These are phyloP conservation scores for Thalassiosira mediterranea DNA, from an alignment of 352 stramenopile genomes.

Conservation along the genomic window DNA sequence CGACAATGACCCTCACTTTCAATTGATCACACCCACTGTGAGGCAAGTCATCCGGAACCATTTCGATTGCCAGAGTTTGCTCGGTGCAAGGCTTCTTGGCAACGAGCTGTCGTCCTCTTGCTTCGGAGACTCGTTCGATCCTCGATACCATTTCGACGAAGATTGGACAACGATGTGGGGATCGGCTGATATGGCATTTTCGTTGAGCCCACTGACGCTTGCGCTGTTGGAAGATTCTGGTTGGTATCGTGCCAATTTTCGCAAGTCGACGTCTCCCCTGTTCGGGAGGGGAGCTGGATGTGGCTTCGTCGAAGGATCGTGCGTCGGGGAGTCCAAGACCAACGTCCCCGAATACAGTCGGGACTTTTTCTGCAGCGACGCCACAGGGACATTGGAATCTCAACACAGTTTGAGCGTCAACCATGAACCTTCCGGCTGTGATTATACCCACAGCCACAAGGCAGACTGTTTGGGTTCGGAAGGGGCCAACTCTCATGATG, in stretches of 20 bases:
- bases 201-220: conserved; percentile 46
- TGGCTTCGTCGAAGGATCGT: conserved; percentile 45
- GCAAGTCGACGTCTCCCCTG: conserved; percentile 32
- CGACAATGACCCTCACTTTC: conserved; percentile 13
- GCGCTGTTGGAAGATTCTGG: conserved; percentile 59
- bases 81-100: conserved; percentile 33
- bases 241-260: conserved; percentile 60
- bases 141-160: conserved; percentile 52
- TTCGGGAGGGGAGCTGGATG: conserved; percentile 51
- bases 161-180: conserved; percentile 18
- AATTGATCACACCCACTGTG: conserved; percentile 43
- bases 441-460: conserved; percentile 56
- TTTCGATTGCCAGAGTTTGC: conserved; percentile 52
- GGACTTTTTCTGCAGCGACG: conserved; percentile 46
- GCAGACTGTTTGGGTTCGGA: conserved; percentile 30
- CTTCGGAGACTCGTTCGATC: conserved; percentile 54
- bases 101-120: conserved; percentile 24
- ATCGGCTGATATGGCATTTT: conserved; percentile 44
- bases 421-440: conserved; percentile 39
- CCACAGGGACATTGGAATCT: no score
- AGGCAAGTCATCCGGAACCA: conserved; percentile 53
- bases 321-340: conserved; percentile 21
- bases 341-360: conserved; percentile 42
- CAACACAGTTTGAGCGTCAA: conserved; percentile 9
- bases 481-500: conserved; percentile 1